These are phyloP conservation scores for Coemansia sp. DNA, from an alignment of 192 early-diverging fungal genomes.

Conservation along the genomic window DNA sequence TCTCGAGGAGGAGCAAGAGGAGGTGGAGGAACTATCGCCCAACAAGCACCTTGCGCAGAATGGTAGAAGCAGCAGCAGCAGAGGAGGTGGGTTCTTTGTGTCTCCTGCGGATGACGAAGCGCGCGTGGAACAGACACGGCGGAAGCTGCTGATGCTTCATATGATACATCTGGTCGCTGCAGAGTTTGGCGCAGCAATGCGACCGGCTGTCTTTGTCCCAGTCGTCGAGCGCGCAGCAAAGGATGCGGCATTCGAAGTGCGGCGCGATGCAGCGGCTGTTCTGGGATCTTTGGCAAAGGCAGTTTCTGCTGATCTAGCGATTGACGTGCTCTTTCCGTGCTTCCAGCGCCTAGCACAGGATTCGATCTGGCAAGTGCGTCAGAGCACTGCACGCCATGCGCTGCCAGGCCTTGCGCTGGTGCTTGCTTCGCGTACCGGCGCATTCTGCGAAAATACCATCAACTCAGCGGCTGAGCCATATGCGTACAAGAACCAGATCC, in stretches of 20 bases:
- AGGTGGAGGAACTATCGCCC: not conserved
- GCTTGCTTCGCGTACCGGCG: constrained; percentile 22
- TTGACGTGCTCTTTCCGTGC: constrained; percentile 47
- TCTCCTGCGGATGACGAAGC: constrained; percentile 43
- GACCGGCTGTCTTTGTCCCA: constrained; percentile 54
- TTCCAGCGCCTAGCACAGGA: constrained; percentile 43
- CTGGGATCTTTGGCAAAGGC: constrained; percentile 49
- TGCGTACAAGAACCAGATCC: constrained; percentile 24
- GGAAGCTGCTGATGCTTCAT: constrained; percentile 51
- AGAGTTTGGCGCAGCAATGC: constrained; percentile 43
- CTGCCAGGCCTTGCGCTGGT: constrained; percentile 50
- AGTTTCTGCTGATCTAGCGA: constrained; percentile 44
- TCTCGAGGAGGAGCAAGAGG: not conserved
- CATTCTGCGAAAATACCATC: not conserved
- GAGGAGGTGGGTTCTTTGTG: constrained; percentile 25
- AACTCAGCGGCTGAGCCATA: constrained; percentile 15
- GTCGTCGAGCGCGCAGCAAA: constrained; percentile 47
- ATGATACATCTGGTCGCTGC: constrained; percentile 51
- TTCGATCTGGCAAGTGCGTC: constrained; percentile 53
- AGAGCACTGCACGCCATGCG: constrained; percentile 50
- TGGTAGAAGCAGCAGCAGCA: not conserved
- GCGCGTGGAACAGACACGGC: constrained; percentile 39
- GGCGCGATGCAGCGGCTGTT: constrained; percentile 53
- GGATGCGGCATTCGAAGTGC: constrained; percentile 48
- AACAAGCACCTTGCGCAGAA: not conserved